A percentile compares a stretch with the other conserved stretches of the same genome.
Conservation (phyloP, 2,329 filamentous ascomycete genomes). For the Cercospora janseana region DNA sequence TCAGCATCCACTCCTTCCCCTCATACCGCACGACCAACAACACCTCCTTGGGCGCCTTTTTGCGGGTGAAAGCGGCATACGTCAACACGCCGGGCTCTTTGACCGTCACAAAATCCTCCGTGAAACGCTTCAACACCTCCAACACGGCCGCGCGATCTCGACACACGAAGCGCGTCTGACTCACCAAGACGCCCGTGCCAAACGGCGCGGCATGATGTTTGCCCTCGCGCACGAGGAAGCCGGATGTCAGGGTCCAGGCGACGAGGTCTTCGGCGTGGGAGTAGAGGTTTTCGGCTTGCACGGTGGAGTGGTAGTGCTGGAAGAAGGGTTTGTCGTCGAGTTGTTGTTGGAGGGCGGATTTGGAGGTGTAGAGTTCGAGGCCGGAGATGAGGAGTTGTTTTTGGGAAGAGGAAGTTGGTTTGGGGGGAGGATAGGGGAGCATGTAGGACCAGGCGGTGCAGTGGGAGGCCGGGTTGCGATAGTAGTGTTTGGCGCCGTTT, state of each 20-base stretch:
- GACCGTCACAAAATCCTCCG: slow-evolving; percentile 19
- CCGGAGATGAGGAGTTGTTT: slow-evolving; percentile 26
- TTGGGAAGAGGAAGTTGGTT: slow-evolving; percentile 10
- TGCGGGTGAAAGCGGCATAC: slow-evolving; percentile 30
- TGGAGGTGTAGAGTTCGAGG: slow-evolving; percentile 32
- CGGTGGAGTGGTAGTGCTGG: slow-evolving; percentile 29
- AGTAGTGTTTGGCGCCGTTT: slow-evolving; percentile 29
- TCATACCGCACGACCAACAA: slow-evolving; percentile 30
- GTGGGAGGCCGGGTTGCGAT: slow-evolving; percentile 24
- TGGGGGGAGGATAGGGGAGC: slow-evolving; percentile 17
- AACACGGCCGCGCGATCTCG: slow-evolving; percentile 9
- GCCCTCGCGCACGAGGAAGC: slow-evolving; percentile 26
- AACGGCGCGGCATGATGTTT: slow-evolving; percentile 10
- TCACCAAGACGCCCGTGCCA: slow-evolving; percentile 20
- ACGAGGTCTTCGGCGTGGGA: slow-evolving; percentile 26
- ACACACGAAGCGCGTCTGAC: slow-evolving; percentile 24
- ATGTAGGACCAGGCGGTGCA: slow-evolving; percentile 23
- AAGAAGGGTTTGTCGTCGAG: slow-evolving; percentile 32
- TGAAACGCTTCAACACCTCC: slow-evolving; percentile 8
- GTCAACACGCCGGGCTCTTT: slow-evolving; percentile 30
- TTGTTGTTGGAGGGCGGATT: slow-evolving; percentile 28
- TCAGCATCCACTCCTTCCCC: slow-evolving; percentile 21
- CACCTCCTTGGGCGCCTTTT: slow-evolving; percentile 30
- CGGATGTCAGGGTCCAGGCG: slow-evolving; percentile 29
- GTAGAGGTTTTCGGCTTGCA: slow-evolving; percentile 26